Evolutionary conservation across 2,329 filamentous ascomycete genomes (phyloP).

Genomic region (Dactylellina haptotyla): DNA sequence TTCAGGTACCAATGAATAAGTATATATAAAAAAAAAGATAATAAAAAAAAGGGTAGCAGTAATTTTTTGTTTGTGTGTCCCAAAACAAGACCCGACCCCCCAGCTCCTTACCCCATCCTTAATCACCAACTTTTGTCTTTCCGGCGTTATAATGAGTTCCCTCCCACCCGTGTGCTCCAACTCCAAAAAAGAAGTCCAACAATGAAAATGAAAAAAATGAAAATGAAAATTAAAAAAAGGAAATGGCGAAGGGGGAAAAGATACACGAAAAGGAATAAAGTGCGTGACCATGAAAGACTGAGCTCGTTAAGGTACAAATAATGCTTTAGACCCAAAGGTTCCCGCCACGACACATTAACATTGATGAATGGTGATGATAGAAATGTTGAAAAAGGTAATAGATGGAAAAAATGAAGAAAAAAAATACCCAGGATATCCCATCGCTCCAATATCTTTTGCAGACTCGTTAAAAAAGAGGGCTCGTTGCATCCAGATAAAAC

Average conservation of each 20-base stretch:
- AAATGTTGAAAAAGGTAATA: conserved; percentile 9
- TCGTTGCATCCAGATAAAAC: conserved; percentile 50
- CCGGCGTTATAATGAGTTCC: conserved; percentile 54
- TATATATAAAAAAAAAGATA: conserved; percentile 10
- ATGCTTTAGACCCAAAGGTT: background rate
- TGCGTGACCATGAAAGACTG: background rate
- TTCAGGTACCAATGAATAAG: no score
- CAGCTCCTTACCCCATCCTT: conserved; percentile 35
- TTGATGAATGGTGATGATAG: no score
- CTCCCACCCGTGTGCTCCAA: conserved; percentile 53
- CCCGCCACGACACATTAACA: conserved; percentile 7
- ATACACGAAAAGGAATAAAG: conserved; percentile 4
- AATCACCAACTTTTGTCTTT: conserved; percentile 54
- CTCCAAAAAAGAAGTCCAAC: conserved; percentile 42
- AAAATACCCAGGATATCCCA: conserved; percentile 54
- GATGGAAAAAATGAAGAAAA: conserved; percentile 1
- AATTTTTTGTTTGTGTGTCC: conserved; percentile 24
- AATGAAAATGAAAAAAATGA: conserved; percentile 17
- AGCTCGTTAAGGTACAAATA: background rate
- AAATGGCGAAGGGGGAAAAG: conserved; percentile 11
- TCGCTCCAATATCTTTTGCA: conserved; percentile 54
- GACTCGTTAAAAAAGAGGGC: conserved; percentile 40
- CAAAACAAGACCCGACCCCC: conserved; percentile 44
- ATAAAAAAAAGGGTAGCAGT: background rate
- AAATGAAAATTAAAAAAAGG: background rate